Conservation (phyloP, 805 yeast genomes). For the Ogataea nakhonphanomensis region DNA sequence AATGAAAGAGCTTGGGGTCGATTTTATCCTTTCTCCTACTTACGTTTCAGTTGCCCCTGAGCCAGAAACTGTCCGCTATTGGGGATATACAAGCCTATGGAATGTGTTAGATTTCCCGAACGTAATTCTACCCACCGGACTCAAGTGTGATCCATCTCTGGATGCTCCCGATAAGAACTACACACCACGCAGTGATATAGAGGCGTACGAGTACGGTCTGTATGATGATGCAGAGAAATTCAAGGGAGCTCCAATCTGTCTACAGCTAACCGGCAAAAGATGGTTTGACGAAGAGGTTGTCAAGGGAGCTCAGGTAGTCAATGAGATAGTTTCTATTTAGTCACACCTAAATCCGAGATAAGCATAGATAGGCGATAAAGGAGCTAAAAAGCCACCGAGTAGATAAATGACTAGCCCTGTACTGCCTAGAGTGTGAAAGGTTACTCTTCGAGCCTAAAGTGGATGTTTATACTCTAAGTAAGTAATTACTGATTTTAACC, state of each 20-base stretch:
- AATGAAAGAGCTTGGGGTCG: constrained; percentile 51
- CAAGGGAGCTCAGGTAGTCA: constrained; percentile 42
- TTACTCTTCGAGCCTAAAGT: constrained; percentile 11
- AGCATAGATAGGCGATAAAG: neutral
- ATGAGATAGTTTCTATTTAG: constrained; percentile 23
- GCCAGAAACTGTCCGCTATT: constrained; percentile 56
- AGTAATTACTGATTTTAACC: neutral
- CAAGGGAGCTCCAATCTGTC: constrained; percentile 44
- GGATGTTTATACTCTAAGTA: constrained; percentile 28
- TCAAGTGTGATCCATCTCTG: constrained; percentile 40
- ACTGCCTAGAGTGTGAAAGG: neutral
- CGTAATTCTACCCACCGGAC: constrained; percentile 55
- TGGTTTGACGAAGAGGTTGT: constrained; percentile 49
- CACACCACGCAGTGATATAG: constrained; percentile 25
- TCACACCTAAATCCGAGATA: neutral
- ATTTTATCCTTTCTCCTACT: constrained; percentile 60
- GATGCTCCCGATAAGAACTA: constrained; percentile 21
- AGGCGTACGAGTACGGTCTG: constrained; percentile 31
- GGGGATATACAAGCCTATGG: constrained; percentile 74
- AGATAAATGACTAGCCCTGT: too few species aligned
- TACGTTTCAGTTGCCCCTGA: constrained; percentile 65
- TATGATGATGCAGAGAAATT: constrained; percentile 37
- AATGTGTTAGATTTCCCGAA: constrained; percentile 66
- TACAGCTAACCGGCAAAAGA: constrained; percentile 50
- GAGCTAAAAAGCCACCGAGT: too few species aligned